Evolutionary conservation across 805 yeast species (phyloP), one percentile per base, ranked within the genome.

Genomic region (Suhomyces xylopsoci): DNA sequence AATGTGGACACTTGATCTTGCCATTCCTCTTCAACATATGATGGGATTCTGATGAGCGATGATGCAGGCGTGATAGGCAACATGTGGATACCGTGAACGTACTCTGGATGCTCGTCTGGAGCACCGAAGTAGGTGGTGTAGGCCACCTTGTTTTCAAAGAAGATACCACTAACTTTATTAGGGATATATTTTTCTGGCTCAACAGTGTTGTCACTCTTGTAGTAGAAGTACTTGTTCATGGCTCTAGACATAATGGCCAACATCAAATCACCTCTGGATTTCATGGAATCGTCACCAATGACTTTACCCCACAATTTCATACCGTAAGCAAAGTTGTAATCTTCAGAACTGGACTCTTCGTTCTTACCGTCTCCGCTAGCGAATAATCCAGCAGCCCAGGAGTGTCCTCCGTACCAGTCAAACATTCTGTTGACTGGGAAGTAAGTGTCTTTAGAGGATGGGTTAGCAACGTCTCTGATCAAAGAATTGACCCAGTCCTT

Each of bases 11-110:
- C 54, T 26, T 57, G 58, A 24, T 58, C 57, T n/a, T 49, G 25
- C 68, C 68, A 64, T 50, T 64, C 67, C 46, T 62, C 55, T 51
- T 61, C 26, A 68, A 62, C 57, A 42, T 50, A 63, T 2, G 54
- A 45, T 7, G 59, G 51, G 12, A 54, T 52, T 53, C 67, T 55
- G 44, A 62, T 53, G 49, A 62, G 50, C 4, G 62, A 56, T 9
- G 64, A 60, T 10, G 62, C 66, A 2, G 67, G 65, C 2, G 66
- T 62, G 51, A 62, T 59, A 9, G 67, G 67, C 50, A 62, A 51
- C 67, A 63, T 62, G 53, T 63, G 66, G 22, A 63, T 62, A 25
- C 67, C 67, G 48, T 63, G 67, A 12, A 62, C 62, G 46, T 58
- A 62, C 48, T 62, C 64, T 7, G 63, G 55, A 43, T 59, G 46